A percentile compares a stretch with the other conserved stretches of the same genome.
These are phyloP conservation scores for Cryptococcus sp. DNA, from an alignment of 1,284 basidiomycete species.

Conservation along the genomic window DNA sequence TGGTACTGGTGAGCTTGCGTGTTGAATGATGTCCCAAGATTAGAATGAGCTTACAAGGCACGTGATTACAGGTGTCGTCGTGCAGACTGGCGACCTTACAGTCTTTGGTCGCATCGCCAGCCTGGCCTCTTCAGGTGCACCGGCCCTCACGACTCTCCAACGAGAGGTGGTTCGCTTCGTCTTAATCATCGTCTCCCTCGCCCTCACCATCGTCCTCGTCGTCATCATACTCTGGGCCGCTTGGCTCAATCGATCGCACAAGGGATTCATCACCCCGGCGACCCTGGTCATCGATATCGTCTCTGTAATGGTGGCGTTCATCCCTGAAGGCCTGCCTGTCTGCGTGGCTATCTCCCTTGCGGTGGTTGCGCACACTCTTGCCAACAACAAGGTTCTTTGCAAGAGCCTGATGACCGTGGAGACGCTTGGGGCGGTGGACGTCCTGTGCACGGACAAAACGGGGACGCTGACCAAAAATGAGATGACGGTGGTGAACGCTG, in stretches of 20 bases:
- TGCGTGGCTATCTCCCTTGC: conserved; percentile 51
- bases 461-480: conserved; percentile 55
- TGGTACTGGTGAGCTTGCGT: conserved; percentile 52
- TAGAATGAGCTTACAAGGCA: too few relatives aligned
- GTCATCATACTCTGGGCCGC: conserved; percentile 59
- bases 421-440: conserved; percentile 59
- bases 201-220: conserved; percentile 53
- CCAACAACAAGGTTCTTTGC: conserved; percentile 59
- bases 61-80: conserved; percentile 50
- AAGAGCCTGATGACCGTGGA: conserved; percentile 62
- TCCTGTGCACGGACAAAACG: conserved; percentile 61
- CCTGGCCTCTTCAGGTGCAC: conserved; percentile 56
- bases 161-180: conserved; percentile 53
- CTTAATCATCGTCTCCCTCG: conserved; percentile 53
- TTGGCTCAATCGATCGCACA: conserved; percentile 54
- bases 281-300: conserved; percentile 60
- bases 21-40: too few relatives aligned
- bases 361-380: conserved; percentile 56
- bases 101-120: conserved; percentile 61
- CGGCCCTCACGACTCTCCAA: conserved; percentile 48
- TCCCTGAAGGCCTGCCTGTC: conserved; percentile 58
- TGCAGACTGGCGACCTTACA: conserved; percentile 60
- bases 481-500: conserved; percentile 53
- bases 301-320: conserved; percentile 62
- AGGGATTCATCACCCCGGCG: conserved; percentile 59